Percentiles rank a stretch among this genome's conserved stretches.
These are phyloP conservation scores for Saturnispora ahearnii DNA, from an alignment of 805 yeast genomes.

Conservation along the genomic window DNA sequence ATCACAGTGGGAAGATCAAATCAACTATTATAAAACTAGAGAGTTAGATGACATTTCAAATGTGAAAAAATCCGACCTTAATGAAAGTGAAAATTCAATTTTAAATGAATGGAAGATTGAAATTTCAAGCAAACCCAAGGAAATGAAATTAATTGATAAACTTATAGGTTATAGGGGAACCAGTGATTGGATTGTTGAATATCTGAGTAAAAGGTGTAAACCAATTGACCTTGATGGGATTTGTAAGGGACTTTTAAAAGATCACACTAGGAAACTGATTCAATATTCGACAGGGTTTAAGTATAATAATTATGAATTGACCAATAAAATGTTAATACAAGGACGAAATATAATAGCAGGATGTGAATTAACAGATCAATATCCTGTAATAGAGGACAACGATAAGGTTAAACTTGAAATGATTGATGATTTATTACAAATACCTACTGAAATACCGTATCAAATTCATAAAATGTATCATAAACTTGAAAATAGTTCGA, in stretches of 20 bases:
- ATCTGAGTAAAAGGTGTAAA: background rate
- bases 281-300: conserved; percentile 3
- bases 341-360: conserved; percentile 2
- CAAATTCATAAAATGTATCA: background rate
- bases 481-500: background rate
- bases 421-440: background rate
- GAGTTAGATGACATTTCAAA: background rate
- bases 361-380: conserved; percentile 1
- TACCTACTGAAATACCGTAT: background rate
- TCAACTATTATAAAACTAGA: background rate
- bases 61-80: background rate
- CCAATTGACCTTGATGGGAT: background rate
- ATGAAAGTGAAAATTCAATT: background rate
- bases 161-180: background rate
- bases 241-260: background rate
- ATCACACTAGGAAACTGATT: background rate
- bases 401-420: background rate
- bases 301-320: background rate
- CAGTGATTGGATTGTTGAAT: background rate
- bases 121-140: background rate
- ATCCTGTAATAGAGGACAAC: background rate
- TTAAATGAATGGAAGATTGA: background rate
- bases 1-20: conserved; percentile 1
- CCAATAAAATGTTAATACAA: background rate
- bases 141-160: background rate